phyloP scores from a whole-genome alignment of 2,329 filamentous ascomycete genomes.

The Penicillium brasilianum region DNA sequence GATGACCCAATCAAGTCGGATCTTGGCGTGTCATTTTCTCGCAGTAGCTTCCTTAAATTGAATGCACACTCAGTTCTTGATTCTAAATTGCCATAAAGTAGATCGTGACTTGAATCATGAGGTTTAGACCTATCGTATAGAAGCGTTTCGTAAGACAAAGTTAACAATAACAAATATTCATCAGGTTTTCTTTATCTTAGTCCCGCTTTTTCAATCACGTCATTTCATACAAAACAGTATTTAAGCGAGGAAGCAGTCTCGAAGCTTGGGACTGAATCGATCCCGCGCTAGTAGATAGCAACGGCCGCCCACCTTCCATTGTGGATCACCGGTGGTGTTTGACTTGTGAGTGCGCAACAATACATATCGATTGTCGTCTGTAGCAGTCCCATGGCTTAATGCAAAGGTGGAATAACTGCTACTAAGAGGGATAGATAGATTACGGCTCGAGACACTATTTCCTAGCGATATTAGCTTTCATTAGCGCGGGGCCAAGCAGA shows the following conservation, averaged over 20 bases:
- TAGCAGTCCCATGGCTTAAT: not conserved
- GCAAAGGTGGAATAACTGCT: too few species aligned
- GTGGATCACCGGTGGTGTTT: constrained; percentile 9
- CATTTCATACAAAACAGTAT: not conserved
- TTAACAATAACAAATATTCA: too few species aligned
- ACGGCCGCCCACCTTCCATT: constrained; percentile 10
- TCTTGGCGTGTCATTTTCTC: not conserved
- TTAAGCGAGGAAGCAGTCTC: constrained; percentile 11
- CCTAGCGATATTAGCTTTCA: not conserved
- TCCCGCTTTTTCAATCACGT: not conserved
- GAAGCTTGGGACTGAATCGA: constrained; percentile 2
- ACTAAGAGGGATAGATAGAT: too few species aligned
- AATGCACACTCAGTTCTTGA: too few species aligned
- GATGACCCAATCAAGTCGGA: not conserved
- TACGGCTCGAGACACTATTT: not conserved
- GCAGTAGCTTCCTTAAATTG: not conserved
- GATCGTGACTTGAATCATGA: not conserved
- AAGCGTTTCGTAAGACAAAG: not conserved
- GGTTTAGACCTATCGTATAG: not conserved
- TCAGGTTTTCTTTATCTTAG: not conserved
- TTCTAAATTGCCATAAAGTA: too few species aligned
- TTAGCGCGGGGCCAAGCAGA: not conserved
- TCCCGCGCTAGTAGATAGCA: constrained; percentile 5
- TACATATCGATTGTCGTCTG: not conserved
- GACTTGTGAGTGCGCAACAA: not conserved